These are phyloP conservation scores for Mucor mucedo DNA, from an alignment of 371 early-diverging fungal species.

Conservation along the genomic window DNA sequence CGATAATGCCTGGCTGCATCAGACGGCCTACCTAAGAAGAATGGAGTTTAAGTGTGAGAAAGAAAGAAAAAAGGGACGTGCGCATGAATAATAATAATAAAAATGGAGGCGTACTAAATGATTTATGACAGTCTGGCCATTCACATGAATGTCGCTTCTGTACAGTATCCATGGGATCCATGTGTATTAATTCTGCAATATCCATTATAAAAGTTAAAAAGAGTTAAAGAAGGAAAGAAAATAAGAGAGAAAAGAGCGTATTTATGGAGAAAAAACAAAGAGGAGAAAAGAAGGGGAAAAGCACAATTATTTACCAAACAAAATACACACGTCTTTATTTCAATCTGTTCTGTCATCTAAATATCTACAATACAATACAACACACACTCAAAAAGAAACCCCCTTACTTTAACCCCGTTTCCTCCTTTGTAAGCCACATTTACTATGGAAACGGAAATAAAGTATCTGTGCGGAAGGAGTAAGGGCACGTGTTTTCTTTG, in stretches of 20 bases:
- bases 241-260: background rate
- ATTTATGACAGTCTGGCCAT: conserved; percentile 18
- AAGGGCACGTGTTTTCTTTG: too few relatives aligned
- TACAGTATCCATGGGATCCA: background rate
- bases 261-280: background rate
- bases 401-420: too few relatives aligned
- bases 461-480: too few relatives aligned
- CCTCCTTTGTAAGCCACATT: too few relatives aligned
- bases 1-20: conserved; percentile 77
- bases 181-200: conserved; percentile 18
- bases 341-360: background rate
- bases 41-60: background rate
- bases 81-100: background rate
- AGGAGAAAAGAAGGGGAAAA: background rate
- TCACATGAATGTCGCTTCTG: conserved; percentile 13
- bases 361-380: too few relatives aligned
- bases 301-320: background rate
- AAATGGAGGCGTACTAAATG: conserved; percentile 14
- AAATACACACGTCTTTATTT: too few relatives aligned
- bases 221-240: background rate
- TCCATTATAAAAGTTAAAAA: conserved; percentile 6
- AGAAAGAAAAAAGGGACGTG: background rate
- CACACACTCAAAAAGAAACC: too few relatives aligned
- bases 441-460: too few relatives aligned
- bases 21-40: conserved; percentile 57